These are phyloP conservation scores for Globisporangium paroecandrum DNA, from an alignment of 352 stramenopile species.

Conservation along the genomic window DNA sequence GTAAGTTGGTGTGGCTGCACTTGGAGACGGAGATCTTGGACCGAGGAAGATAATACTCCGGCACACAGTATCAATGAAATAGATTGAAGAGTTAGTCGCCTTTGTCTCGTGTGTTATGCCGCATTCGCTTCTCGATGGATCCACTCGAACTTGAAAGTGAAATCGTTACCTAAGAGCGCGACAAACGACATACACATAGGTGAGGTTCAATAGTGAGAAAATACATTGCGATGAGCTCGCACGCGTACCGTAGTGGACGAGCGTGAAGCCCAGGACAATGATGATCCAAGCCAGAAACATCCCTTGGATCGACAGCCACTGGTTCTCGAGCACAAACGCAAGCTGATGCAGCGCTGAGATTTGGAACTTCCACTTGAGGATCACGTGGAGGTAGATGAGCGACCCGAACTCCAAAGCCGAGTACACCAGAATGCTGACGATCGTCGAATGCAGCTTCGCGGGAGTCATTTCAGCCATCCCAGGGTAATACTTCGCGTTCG, in stretches of 20 bases:
- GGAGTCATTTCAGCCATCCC: background rate
- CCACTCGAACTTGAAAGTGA: too few species aligned
- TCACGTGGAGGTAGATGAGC: background rate
- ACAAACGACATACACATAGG: too few species aligned
- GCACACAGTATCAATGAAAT: too few species aligned
- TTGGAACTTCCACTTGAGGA: background rate
- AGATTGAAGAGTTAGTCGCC: too few species aligned
- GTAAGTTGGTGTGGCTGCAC: too few species aligned
- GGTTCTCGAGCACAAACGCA: background rate
- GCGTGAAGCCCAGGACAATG: background rate
- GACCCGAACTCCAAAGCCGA: background rate
- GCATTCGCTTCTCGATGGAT: too few species aligned
- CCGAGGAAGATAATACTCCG: too few species aligned
- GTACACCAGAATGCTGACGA: background rate
- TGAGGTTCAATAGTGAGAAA: too few species aligned
- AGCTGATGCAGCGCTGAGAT: background rate
- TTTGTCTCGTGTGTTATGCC: too few species aligned
- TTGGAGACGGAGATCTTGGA: too few species aligned
- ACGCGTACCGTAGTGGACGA: background rate
- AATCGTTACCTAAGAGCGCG: too few species aligned
- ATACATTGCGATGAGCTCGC: background rate
- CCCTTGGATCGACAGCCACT: background rate
- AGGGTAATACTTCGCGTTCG: conserved; percentile 1
- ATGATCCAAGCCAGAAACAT: background rate
- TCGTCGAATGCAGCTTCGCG: background rate